Conservation (phyloP, 2,329 filamentous ascomycete genomes). For the Neocatenulostroma microsporum region DNA sequence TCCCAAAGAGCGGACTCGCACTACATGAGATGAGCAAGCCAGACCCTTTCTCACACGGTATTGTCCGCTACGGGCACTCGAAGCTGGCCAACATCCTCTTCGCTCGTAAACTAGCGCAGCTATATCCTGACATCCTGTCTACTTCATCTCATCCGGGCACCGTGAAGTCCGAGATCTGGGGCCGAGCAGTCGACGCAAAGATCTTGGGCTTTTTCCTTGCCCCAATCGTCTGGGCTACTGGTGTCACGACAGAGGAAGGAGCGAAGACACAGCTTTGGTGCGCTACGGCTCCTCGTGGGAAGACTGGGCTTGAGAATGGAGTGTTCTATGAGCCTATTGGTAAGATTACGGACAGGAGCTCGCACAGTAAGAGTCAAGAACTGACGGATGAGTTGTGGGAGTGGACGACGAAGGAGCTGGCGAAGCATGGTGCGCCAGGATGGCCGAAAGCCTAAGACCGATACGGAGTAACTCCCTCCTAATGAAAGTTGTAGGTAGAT, state of each 20-base stretch:
- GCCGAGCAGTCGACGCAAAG: constrained; percentile 6
- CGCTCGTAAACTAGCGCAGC: constrained; percentile 34
- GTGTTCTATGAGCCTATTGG: constrained; percentile 39
- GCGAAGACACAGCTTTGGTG: constrained; percentile 39
- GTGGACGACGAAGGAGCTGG: constrained; percentile 24
- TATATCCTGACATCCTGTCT: constrained; percentile 39
- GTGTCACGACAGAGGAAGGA: constrained; percentile 22
- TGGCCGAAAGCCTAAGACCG: constrained; percentile 1
- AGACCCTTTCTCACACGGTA: constrained; percentile 18
- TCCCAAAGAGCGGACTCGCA: constrained; percentile 12
- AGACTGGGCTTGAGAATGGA: constrained; percentile 32
- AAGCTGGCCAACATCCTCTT: constrained; percentile 47
- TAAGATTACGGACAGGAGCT: constrained; percentile 16
- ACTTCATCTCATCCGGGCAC: constrained; percentile 44
- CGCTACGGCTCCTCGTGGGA: constrained; percentile 20
- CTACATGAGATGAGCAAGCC: constrained; percentile 28
- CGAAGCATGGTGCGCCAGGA: background rate
- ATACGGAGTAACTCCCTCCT: no score
- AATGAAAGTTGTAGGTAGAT: no score
- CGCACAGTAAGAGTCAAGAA: constrained; percentile 18
- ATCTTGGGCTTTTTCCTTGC: constrained; percentile 10
- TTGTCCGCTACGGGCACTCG: constrained; percentile 39
- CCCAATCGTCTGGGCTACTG: constrained; percentile 5
- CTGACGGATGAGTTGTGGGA: constrained; percentile 31
- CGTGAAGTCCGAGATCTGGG: constrained; percentile 38